A percentile compares a stretch with the other conserved stretches of the same genome.
Conservation (phyloP, 306 rosid species). For the Ziziphus jujuba region DNA sequence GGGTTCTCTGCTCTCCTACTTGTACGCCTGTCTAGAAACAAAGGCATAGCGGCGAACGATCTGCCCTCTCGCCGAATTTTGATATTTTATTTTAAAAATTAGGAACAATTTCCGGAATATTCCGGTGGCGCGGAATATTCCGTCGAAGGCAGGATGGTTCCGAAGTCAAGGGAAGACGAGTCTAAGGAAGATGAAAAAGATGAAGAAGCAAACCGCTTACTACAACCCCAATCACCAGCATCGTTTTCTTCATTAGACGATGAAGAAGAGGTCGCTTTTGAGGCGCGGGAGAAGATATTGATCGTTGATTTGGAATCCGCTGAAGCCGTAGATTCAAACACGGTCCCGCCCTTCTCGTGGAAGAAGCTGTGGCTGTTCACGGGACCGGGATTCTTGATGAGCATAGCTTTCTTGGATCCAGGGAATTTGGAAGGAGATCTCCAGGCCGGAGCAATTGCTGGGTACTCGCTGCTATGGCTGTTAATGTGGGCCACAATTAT, state of each 20-base stretch:
- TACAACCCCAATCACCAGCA: slow-evolving; percentile 29
- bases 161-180: slow-evolving; percentile 12
- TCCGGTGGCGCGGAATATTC: not conserved
- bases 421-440: slow-evolving; percentile 91
- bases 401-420: slow-evolving; percentile 91
- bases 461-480: slow-evolving; percentile 80
- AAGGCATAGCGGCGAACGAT: too few relatives aligned
- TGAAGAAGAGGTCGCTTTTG: slow-evolving; percentile 58
- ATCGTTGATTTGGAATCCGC: slow-evolving; percentile 37
- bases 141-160: slow-evolving; percentile 35
- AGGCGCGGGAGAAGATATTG: slow-evolving; percentile 68
- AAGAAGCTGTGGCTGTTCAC: slow-evolving; percentile 79
- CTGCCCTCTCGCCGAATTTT: too few relatives aligned
- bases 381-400: slow-evolving; percentile 88
- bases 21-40: too few relatives aligned
- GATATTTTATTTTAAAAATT: too few relatives aligned
- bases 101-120: not conserved
- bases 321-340: slow-evolving; percentile 18
- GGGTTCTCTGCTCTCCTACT: too few relatives aligned
- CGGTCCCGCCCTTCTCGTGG: slow-evolving; percentile 68
- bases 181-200: slow-evolving; percentile 33
- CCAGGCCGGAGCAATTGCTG: slow-evolving; percentile 86
- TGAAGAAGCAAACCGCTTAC: slow-evolving; percentile 55
- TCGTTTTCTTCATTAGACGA: slow-evolving; percentile 12
- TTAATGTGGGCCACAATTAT: slow-evolving; percentile 81